These are phyloP conservation scores for Eleusine indica DNA, from an alignment of 176 grass and related monocot genomes.

Conservation along the genomic window DNA sequence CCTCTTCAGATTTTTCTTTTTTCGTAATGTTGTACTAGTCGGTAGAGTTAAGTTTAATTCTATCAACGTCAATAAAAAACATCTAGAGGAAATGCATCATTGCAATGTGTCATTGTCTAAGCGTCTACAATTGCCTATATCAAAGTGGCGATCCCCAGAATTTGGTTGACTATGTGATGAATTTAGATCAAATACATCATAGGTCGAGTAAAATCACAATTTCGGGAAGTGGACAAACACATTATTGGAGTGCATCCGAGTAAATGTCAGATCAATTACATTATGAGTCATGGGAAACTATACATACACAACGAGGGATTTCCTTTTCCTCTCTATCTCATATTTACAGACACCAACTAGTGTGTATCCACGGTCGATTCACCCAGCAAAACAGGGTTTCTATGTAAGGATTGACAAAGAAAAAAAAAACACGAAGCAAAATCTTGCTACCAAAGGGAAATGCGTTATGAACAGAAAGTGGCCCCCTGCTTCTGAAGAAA, in stretches of 20 bases:
- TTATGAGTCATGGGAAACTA: constrained; percentile 24
- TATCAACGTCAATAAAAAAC: background rate
- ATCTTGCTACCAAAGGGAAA: constrained; percentile 21
- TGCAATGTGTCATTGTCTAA: background rate
- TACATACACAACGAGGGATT: constrained; percentile 17
- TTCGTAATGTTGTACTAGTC: too few species aligned
- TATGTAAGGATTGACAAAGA: constrained; percentile 18
- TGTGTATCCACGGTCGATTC: constrained; percentile 22
- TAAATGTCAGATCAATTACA: constrained; percentile 21
- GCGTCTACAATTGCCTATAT: background rate
- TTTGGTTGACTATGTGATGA: constrained; percentile 1
- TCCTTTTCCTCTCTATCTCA: constrained; percentile 3
- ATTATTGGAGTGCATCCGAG: background rate
- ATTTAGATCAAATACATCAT: background rate
- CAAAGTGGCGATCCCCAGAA: background rate
- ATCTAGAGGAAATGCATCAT: background rate
- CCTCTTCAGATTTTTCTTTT: background rate
- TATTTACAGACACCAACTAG: constrained; percentile 62
- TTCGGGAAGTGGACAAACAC: background rate
- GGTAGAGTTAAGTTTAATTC: background rate
- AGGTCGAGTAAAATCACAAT: background rate
- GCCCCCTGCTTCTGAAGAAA: background rate
- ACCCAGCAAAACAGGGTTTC: constrained; percentile 40
- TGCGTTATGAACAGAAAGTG: constrained; percentile 18
- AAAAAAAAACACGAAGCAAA: constrained; percentile 8